phyloP scores from a whole-genome alignment of 2,329 filamentous ascomycete genomes.

The Septoria petroselini region DNA sequence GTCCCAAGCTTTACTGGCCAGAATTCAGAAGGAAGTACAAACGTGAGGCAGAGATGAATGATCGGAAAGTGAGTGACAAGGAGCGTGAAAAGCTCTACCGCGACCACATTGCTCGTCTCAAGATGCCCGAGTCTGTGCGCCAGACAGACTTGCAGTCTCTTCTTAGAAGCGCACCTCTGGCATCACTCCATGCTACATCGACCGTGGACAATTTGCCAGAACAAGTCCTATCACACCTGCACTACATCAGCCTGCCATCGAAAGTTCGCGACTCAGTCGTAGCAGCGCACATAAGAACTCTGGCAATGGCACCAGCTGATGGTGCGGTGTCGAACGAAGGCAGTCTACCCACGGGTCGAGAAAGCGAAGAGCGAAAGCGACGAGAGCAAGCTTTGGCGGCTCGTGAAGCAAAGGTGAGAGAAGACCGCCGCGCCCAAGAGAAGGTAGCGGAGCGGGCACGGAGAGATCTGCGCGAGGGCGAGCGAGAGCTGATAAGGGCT shows the following conservation, averaged over 20 bases:
- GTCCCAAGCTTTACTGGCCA: conserved; percentile 91
- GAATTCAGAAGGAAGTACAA: conserved; percentile 92
- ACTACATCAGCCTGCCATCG: conserved; percentile 65
- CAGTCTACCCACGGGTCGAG: conserved; percentile 35
- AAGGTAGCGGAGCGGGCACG: conserved; percentile 24
- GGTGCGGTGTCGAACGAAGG: conserved; percentile 53
- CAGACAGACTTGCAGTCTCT: conserved; percentile 68
- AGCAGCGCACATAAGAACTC: conserved; percentile 62
- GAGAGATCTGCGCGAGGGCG: conserved; percentile 24
- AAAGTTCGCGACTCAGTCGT: conserved; percentile 62
- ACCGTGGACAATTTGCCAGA: conserved; percentile 58
- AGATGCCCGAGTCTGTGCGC: conserved; percentile 62
- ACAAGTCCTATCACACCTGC: conserved; percentile 62
- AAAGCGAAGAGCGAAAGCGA: conserved; percentile 24
- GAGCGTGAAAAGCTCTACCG: conserved; percentile 78
- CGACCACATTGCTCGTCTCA: conserved; percentile 65
- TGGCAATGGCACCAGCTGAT: conserved; percentile 46
- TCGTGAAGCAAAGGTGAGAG: conserved; percentile 27
- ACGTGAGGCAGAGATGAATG: conserved; percentile 76
- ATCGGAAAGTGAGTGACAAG: conserved; percentile 58
- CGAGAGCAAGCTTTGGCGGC: conserved; percentile 27
- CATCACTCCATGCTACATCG: conserved; percentile 59
- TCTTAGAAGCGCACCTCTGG: conserved; percentile 59
- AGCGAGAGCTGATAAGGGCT: conserved; percentile 25
- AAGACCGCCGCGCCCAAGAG: conserved; percentile 20